Evolutionary conservation across 352 stramenopile species (phyloP).

Genomic region (Albugo laibachii): DNA sequence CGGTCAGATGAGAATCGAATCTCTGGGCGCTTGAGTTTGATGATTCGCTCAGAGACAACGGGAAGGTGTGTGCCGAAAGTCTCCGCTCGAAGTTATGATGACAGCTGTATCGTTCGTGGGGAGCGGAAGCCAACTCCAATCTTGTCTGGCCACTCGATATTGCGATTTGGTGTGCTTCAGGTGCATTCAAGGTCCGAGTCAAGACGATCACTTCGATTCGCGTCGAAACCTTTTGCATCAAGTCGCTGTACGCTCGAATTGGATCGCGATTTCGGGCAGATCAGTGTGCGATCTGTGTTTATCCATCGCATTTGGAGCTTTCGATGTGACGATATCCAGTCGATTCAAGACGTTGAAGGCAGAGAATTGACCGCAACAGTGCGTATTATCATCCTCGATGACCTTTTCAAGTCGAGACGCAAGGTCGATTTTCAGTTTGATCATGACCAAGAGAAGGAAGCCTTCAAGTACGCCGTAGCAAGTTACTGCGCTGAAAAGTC

Average conservation of each 20-base stretch:
- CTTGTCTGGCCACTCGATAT: background rate
- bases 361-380: constrained; percentile 13
- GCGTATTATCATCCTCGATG: constrained; percentile 28
- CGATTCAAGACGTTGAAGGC: constrained; percentile 4
- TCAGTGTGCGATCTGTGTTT: constrained; percentile 63
- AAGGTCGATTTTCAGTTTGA: constrained; percentile 53
- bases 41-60: background rate
- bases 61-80: background rate
- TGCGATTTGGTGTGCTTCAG: no score
- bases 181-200: no score
- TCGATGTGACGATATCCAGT: constrained; percentile 41
- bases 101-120: background rate
- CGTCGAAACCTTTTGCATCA: constrained; percentile 28
- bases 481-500: background rate
- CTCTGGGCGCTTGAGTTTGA: no score
- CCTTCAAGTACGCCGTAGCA: constrained; percentile 44
- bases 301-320: constrained; percentile 70
- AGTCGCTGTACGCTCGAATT: constrained; percentile 55
- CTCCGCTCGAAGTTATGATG: background rate
- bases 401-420: constrained; percentile 28
- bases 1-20: background rate
- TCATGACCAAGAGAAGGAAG: constrained; percentile 35
- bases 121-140: background rate
- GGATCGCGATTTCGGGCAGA: constrained; percentile 40
- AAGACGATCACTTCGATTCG: constrained; percentile 14